Percentiles rank a stretch among this genome's conserved stretches.
phyloP scores from a whole-genome alignment of 805 yeast genomes.

The Candida khao-thaluensis region DNA sequence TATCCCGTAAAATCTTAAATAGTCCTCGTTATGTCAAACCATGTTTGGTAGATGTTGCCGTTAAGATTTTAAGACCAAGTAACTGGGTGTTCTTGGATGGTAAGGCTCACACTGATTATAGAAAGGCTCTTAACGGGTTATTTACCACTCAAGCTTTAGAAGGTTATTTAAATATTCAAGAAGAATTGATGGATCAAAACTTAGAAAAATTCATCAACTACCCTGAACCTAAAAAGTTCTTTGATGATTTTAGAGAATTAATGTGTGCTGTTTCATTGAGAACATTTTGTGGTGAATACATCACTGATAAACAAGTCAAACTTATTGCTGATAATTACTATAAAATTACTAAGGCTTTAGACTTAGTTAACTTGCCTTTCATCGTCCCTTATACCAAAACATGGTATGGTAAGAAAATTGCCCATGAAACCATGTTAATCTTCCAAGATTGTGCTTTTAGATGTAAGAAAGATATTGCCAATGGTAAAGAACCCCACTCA shows the following conservation, averaged over 20 bases:
- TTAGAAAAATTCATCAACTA: slow-evolving; percentile 63
- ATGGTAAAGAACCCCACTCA: slow-evolving; percentile 78
- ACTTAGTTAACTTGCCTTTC: slow-evolving; percentile 95
- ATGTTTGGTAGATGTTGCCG: slow-evolving; percentile 96
- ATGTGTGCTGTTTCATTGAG: slow-evolving; percentile 91
- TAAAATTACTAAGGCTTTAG: slow-evolving; percentile 91
- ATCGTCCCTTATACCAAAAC: slow-evolving; percentile 95
- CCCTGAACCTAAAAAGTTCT: slow-evolving; percentile 70
- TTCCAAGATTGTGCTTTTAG: slow-evolving; percentile 84
- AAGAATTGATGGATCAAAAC: slow-evolving; percentile 79
- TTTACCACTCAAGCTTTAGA: slow-evolving; percentile 84
- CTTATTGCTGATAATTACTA: slow-evolving; percentile 90
- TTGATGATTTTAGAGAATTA: slow-evolving; percentile 93
- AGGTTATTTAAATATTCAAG: slow-evolving; percentile 81
- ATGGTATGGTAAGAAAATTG: slow-evolving; percentile 94
- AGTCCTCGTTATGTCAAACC: slow-evolving; percentile 91
- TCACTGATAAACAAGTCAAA: slow-evolving; percentile 87
- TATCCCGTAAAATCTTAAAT: slow-evolving; percentile 81
- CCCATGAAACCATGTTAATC: slow-evolving; percentile 90
- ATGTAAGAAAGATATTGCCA: slow-evolving; percentile 77
- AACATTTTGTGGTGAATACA: slow-evolving; percentile 94
- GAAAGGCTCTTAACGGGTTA: slow-evolving; percentile 84
- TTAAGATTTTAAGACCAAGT: slow-evolving; percentile 87
- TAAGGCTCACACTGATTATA: slow-evolving; percentile 89
- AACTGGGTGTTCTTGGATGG: slow-evolving; percentile 99